Evolutionary conservation across 2,329 filamentous ascomycete genomes (phyloP), one percentile per base, ranked within the genome.

Genomic region (Trichophyton verrucosum): DNA sequence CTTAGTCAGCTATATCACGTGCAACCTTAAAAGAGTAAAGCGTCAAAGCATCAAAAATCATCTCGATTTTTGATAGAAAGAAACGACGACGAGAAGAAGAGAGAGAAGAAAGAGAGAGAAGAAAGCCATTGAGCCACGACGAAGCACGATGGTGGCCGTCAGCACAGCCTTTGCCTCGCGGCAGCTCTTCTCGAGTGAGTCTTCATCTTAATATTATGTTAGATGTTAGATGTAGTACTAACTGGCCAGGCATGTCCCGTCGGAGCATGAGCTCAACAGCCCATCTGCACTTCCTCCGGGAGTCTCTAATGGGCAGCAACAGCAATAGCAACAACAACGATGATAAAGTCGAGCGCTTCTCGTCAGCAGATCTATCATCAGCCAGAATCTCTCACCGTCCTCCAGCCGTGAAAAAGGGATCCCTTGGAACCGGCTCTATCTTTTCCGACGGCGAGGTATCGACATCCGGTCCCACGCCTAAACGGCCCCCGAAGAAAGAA

Each of bases 351-450:
- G 24, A 27, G 24, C 24, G 24, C 24, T 27, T 27, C 24, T 27
- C 24, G 4, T 36, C 33, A 3, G 33, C 40, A 24, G 11, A 33
- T 7, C 57, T 42, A n/a, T 57, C 61, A 20, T 59, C 53, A 11
- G 33, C 61, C 24, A 63, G 59, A 47, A 38, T 61, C 22, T 30
- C 60, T 15, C 42, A 58, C 22, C 60, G 62, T n/a, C 62, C 60
- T 15, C 59, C 62, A 2, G 17, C 62, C 38, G 66, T 60, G 33
- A 71, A 71, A 60, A 68, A 70, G 63, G 74, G 74, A 62, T 67
- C 67, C 15, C 66, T 75, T 33, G 70, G 68, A 46, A 67, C 70
- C 15, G 71, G 70, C 64, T 76, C 74, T 11, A 76, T 76, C 60
- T 76, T 76, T 64, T 71, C 69, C n/a, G 73, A 76, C 51, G 74